phyloP scores from a whole-genome alignment of 352 stramenopile genomes.

The Plasmopara halstedii region DNA sequence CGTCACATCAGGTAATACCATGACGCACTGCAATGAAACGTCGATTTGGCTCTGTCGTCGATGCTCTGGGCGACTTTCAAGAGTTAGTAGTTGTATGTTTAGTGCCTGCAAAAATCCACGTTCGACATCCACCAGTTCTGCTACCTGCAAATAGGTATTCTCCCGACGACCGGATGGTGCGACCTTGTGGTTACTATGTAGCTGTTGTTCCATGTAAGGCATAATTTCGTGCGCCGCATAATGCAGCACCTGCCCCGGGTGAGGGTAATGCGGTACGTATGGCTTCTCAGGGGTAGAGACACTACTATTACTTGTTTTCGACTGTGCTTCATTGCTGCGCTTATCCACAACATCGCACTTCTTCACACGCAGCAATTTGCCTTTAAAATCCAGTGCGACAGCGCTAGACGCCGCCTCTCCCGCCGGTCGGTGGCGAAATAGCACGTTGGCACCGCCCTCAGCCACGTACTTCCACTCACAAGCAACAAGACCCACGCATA shows the following conservation, averaged over 20 bases:
- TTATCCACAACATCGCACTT: slow-evolving; percentile 50
- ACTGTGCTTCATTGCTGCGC: slow-evolving; percentile 2
- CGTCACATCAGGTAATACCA: slow-evolving; percentile 76
- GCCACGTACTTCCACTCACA: slow-evolving; percentile 84
- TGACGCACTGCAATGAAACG: slow-evolving; percentile 58
- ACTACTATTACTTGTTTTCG: slow-evolving; percentile 18
- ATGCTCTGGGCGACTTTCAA: slow-evolving; percentile 49
- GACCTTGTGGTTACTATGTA: slow-evolving; percentile 6
- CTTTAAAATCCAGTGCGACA: slow-evolving; percentile 37
- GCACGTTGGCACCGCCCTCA: slow-evolving; percentile 79
- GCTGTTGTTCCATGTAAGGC: slow-evolving; percentile 48
- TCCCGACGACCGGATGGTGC: neutral
- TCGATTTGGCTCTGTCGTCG: slow-evolving; percentile 69
- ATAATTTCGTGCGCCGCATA: slow-evolving; percentile 73
- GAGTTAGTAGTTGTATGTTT: slow-evolving; percentile 52
- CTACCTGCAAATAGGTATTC: slow-evolving; percentile 58
- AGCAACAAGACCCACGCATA: slow-evolving; percentile 24
- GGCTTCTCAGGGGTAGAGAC: no score
- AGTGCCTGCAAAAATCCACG: slow-evolving; percentile 47
- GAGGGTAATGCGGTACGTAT: slow-evolving; percentile 59
- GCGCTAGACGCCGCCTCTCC: slow-evolving; percentile 5
- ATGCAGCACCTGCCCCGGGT: slow-evolving; percentile 55
- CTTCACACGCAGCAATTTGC: slow-evolving; percentile 77
- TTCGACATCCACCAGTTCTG: slow-evolving; percentile 58
- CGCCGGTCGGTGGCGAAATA: slow-evolving; percentile 66